Evolutionary conservation across 768 basidiomycete genomes (phyloP).

Genomic region (Amanita exitialis): DNA sequence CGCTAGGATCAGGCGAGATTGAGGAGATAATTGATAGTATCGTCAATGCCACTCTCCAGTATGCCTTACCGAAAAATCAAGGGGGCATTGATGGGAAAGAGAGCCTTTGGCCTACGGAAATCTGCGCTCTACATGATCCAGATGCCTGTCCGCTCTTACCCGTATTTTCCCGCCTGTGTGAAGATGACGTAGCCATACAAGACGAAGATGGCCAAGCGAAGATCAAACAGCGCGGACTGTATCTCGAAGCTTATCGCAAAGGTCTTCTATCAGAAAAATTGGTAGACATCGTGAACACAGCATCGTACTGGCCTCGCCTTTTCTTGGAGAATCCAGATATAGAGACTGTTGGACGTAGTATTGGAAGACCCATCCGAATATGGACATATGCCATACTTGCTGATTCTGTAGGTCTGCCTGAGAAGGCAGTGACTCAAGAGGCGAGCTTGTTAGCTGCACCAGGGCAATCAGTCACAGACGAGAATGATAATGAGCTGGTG

Average conservation of each 20-base stretch:
- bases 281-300: constrained; percentile 50
- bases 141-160: constrained; percentile 46
- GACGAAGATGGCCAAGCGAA: constrained; percentile 16
- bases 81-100: constrained; percentile 25
- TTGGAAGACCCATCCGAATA: constrained; percentile 50
- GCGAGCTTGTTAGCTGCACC: not conserved
- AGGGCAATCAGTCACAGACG: constrained; percentile 17
- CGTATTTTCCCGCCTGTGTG: constrained; percentile 38
- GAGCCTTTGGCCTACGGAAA: constrained; percentile 42
- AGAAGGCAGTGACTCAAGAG: constrained; percentile 11
- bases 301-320: constrained; percentile 60
- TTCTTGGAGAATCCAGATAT: constrained; percentile 74
- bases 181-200: constrained; percentile 16
- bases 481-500: constrained; percentile 51
- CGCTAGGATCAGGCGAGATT: constrained; percentile 51
- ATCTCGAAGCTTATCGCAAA: constrained; percentile 52
- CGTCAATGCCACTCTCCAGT: constrained; percentile 67
- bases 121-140: constrained; percentile 54
- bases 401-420: constrained; percentile 52
- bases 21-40: constrained; percentile 57
- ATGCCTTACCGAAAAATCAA: constrained; percentile 57
- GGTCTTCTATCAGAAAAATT: constrained; percentile 48
- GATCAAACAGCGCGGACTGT: constrained; percentile 35
- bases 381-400: constrained; percentile 66
- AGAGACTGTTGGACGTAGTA: constrained; percentile 53